Percentiles rank a stretch among this genome's conserved stretches.
These are phyloP conservation scores for Lepiota brunneoincarnata DNA, from an alignment of 768 basidiomycete species.

Conservation along the genomic window DNA sequence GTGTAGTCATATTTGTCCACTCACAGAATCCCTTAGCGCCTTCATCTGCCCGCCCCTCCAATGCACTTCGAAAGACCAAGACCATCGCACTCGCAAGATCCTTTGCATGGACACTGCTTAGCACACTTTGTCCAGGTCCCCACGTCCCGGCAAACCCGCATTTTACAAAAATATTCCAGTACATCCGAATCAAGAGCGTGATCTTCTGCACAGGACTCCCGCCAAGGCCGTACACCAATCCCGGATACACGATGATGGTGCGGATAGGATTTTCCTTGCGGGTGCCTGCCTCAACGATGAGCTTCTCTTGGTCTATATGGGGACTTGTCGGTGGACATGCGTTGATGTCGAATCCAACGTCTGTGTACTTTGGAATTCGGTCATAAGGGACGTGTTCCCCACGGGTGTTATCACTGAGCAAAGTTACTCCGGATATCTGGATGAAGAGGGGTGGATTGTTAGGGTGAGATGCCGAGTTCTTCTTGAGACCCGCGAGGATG, in stretches of 20 bases:
- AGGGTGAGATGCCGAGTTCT: conserved; percentile 29
- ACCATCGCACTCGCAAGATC: conserved; percentile 34
- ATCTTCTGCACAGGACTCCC: conserved; percentile 38
- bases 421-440: conserved; percentile 41
- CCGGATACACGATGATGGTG: conserved; percentile 41
- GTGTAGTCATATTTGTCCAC: conserved; percentile 20
- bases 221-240: conserved; percentile 41
- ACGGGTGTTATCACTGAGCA: conserved; percentile 36
- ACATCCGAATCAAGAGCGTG: conserved; percentile 38
- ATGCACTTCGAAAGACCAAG: conserved; percentile 35
- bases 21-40: conserved; percentile 41
- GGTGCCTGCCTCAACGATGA: conserved; percentile 38
- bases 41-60: conserved; percentile 39
- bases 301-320: conserved; percentile 22
- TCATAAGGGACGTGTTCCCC: conserved; percentile 31
- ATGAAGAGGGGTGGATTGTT: conserved; percentile 40
- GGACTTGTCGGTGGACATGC: conserved; percentile 19
- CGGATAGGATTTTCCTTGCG: conserved; percentile 37
- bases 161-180: conserved; percentile 27
- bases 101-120: conserved; percentile 36
- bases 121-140: conserved; percentile 38
- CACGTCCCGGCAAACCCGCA: conserved; percentile 38
- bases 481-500: conserved; percentile 35
- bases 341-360: conserved; percentile 30
- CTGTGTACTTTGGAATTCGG: conserved; percentile 24